phyloP scores from a whole-genome alignment of 371 early-diverging fungal genomes.

The Mortierella sp. region DNA sequence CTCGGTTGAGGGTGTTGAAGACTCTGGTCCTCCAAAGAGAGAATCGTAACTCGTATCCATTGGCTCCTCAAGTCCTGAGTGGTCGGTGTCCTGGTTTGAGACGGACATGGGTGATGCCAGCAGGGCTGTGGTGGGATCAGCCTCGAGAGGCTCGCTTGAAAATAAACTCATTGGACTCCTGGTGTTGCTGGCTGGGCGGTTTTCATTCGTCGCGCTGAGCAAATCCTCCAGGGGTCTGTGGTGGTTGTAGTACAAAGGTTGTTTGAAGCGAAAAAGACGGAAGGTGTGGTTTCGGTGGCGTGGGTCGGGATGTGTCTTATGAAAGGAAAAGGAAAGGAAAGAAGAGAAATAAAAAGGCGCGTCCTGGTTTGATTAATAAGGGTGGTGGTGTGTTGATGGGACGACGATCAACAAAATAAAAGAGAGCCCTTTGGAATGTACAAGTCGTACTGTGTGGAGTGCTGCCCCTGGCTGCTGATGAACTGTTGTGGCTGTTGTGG shows the following conservation, averaged over 20 bases:
- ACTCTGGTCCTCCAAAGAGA: neutral
- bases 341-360: neutral
- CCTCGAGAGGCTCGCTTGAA: conserved; percentile 48
- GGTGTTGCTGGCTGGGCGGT: conserved; percentile 17
- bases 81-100: conserved; percentile 16
- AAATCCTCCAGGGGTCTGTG: conserved; percentile 6
- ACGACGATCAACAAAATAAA: conserved; percentile 7
- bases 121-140: conserved; percentile 24
- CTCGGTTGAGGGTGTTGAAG: conserved; percentile 22
- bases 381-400: conserved; percentile 1
- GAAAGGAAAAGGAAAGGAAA: neutral
- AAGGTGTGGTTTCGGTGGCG: neutral
- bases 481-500: no score
- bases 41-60: neutral
- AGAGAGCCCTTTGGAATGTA: conserved; percentile 1
- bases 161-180: conserved; percentile 51
- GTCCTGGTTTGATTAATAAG: conserved; percentile 1
- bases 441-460: neutral
- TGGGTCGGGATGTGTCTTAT: neutral
- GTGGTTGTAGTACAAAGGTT: neutral
- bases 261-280: neutral
- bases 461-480: neutral
- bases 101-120: conserved; percentile 40
- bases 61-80: neutral
- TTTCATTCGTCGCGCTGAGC: conserved; percentile 25